Evolutionary conservation across 1,139 yeast genomes (phyloP), one percentile per base, ranked within the genome.

Genomic region (Suhomyces guaymorum): DNA sequence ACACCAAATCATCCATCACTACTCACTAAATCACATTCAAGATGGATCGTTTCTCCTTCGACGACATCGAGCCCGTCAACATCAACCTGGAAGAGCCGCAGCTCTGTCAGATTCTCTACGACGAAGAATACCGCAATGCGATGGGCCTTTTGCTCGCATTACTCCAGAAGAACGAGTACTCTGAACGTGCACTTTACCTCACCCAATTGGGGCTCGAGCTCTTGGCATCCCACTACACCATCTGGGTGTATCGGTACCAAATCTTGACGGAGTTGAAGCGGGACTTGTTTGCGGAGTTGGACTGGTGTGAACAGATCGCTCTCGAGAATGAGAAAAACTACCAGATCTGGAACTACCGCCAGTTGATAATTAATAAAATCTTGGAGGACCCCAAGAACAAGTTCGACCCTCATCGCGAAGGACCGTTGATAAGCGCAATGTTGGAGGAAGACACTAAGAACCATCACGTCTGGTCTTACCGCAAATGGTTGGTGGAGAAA

Each of bases 271-370:
- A 55, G 42, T 49, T 78, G 46, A 44, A 61, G 12, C 54, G 63
- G 32, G 58, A 67, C 44, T 37, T 48, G 43, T 49, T 45, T 33
- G 53, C 52, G 33, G 52, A 48, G 24, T 43, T 48, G 32, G 52
- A 76, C 29, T 89, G 96, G 96, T 73, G 90, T 46, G 94, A 87
- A 47, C 70, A 71, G 25, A 63, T 85, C 27, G 92, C 96, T 0
- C 55, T 84, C 34, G 80, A 75, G 7, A 82, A 86, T 55, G 84
- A 90, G 30, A 92, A 92, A 59, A 92, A 90, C 63, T 92, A 94
- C 63, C 99, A 92, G 59, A 83, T 92, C 17, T 92, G 98, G 98
- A 87, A 89, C 51, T 88, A 90, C 54, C 75, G 97, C 35, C 90
- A 85, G 52, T 59, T 77, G 30, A 49, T 83, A 5, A 63, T 81